phyloP scores from a whole-genome alignment of 129 eudicot genomes.

The Scalesia atractyloides region DNA sequence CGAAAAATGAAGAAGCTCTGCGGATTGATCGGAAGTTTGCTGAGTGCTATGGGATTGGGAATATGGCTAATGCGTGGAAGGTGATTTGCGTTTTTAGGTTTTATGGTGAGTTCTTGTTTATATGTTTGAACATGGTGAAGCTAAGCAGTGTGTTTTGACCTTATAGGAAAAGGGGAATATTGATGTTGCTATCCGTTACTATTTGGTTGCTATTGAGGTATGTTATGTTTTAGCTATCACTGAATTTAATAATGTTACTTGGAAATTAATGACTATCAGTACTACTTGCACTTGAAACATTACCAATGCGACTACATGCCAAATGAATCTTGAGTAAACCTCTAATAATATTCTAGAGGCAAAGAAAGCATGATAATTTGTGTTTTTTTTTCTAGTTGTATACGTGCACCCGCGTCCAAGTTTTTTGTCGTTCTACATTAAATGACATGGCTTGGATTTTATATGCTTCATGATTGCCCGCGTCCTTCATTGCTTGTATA shows the following conservation, averaged over 20 bases:
- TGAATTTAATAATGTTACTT: neutral
- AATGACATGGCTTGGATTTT: neutral
- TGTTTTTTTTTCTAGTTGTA: neutral
- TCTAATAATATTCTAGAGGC: neutral
- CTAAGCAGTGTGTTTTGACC: constrained; percentile 6
- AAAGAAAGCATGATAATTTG: neutral
- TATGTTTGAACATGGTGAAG: neutral
- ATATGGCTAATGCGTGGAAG: constrained; percentile 99
- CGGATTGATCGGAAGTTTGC: constrained; percentile 86
- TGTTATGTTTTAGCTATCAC: constrained; percentile 12
- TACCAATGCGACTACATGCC: neutral
- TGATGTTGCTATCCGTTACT: constrained; percentile 90
- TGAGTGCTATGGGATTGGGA: constrained; percentile 97
- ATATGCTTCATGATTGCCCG: neutral
- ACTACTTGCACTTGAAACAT: neutral
- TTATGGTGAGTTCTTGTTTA: constrained; percentile 3
- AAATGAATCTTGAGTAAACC: constrained; percentile 4
- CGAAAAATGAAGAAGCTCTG: constrained; percentile 93
- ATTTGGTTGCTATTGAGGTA: constrained; percentile 93
- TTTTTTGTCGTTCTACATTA: neutral
- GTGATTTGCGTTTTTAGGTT: constrained; percentile 28
- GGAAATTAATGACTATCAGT: neutral
- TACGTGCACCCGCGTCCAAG: neutral
- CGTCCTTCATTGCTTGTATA: neutral
- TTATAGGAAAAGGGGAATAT: constrained; percentile 96